These are phyloP conservation scores for Xylaria castorea DNA, from an alignment of 495 filamentous ascomycete genomes.

Conservation along the genomic window DNA sequence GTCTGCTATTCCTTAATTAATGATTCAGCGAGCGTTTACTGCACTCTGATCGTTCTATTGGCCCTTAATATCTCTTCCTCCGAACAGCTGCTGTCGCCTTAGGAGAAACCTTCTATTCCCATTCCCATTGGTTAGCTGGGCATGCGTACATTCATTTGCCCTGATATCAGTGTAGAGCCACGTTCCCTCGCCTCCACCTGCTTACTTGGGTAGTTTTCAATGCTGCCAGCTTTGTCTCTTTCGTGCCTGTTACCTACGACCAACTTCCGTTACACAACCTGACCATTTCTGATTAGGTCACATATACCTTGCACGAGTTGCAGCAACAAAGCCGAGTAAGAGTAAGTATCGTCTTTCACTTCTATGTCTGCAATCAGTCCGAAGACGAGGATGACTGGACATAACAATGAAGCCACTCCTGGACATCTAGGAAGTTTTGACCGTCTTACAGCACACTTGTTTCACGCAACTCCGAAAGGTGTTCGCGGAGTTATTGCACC, in stretches of 20 bases:
- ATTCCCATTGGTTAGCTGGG: not conserved
- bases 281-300: not conserved
- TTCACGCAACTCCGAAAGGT: not conserved
- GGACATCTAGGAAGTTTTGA: not conserved
- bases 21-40: not conserved
- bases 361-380: not conserved
- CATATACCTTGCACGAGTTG: not conserved
- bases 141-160: not conserved
- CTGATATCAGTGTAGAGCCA: not conserved
- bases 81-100: not conserved
- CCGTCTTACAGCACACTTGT: not conserved
- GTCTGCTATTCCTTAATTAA: not conserved
- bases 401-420: not conserved
- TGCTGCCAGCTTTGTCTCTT: not conserved
- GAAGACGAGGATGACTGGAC: not conserved
- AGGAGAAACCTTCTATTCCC: not conserved
- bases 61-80: not conserved
- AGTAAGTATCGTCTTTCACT: constrained; percentile 9
- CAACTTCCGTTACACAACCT: not conserved
- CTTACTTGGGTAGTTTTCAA: not conserved
- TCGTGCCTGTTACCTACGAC: not conserved
- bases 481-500: not conserved
- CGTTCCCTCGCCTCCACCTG: not conserved
- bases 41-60: not conserved
- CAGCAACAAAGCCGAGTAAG: constrained; percentile 8